A percentile compares a stretch with the other conserved stretches of the same genome.
These are phyloP conservation scores for Penicillium sp. DNA, from an alignment of 2,329 filamentous ascomycete genomes.

Conservation along the genomic window DNA sequence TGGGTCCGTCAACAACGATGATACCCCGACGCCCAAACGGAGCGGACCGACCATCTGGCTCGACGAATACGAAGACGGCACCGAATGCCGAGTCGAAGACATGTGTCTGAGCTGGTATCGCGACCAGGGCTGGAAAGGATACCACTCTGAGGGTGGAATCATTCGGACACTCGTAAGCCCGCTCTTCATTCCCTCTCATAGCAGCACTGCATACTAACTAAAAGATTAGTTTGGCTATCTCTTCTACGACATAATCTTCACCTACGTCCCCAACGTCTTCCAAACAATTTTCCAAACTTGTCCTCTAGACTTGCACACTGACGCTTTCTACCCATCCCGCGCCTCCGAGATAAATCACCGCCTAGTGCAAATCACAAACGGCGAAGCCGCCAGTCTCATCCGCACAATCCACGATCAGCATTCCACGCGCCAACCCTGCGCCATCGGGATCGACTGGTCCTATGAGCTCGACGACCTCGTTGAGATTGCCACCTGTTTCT, in stretches of 20 bases:
- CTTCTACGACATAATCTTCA: conserved; percentile 91
- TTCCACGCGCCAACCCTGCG: conserved; percentile 73
- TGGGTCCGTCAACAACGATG: conserved; percentile 17
- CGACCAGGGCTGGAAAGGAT: conserved; percentile 86
- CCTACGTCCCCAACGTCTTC: conserved; percentile 95
- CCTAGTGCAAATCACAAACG: conserved; percentile 85
- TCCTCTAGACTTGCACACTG: conserved; percentile 88
- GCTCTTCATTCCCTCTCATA: background rate
- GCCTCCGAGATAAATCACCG: conserved; percentile 87
- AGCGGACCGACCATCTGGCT: conserved; percentile 78
- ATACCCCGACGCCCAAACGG: conserved; percentile 29
- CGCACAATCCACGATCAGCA: conserved; percentile 71
- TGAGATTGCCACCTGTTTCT: conserved; percentile 79
- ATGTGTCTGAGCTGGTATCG: conserved; percentile 93
- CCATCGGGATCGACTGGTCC: conserved; percentile 91
- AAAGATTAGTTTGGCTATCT: conserved; percentile 71
- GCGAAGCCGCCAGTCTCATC: conserved; percentile 71
- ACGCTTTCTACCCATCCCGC: conserved; percentile 86
- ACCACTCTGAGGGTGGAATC: conserved; percentile 90
- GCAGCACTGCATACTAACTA: background rate
- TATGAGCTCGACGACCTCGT: conserved; percentile 78
- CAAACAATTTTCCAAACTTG: conserved; percentile 95
- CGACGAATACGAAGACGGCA: conserved; percentile 69
- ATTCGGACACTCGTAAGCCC: conserved; percentile 72
- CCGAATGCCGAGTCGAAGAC: conserved; percentile 84